These are phyloP conservation scores for Malus domestica DNA, from an alignment of 306 rosid genomes.

Conservation along the genomic window ASM211411v1 NC_041791.1:24265001-24265500, in stretches of 20 bases:
- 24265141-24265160: slow-evolving; percentile 75
- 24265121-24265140: slow-evolving; percentile 97
- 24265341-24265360: background rate
- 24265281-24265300: background rate
- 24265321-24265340: background rate
- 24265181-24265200: background rate
- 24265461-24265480: background rate
- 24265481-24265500: background rate
- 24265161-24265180: slow-evolving; percentile 16
- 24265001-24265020: slow-evolving; percentile 42
- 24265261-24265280: background rate
- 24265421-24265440: background rate
- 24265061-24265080: slow-evolving; percentile 81
- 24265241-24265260: too few species aligned
- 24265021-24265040: slow-evolving; percentile 84
- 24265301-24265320: background rate
- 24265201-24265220: background rate
- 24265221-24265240: too few species aligned
- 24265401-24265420: background rate
- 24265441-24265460: background rate
- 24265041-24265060: slow-evolving; percentile 87
- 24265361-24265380: background rate
- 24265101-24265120: slow-evolving; percentile 96
- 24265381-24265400: background rate
- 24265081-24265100: slow-evolving; percentile 86